Evolutionary conservation across 1,284 basidiomycete genomes (phyloP).

Genomic region (Dichomitus squalens): DNA sequence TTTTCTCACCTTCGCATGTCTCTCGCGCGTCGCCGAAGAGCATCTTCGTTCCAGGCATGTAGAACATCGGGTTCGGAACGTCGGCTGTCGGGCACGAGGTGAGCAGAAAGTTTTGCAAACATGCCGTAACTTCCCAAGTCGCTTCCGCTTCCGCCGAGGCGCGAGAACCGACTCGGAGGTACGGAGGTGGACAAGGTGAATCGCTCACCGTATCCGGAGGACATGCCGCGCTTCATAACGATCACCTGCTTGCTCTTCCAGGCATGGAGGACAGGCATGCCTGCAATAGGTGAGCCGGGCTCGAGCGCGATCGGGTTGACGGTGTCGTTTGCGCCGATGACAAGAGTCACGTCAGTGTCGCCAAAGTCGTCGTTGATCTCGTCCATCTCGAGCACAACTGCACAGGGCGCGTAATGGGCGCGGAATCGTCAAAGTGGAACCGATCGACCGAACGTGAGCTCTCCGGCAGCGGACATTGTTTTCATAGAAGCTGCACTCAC

Average conservation of each 20-base stretch:
- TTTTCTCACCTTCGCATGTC: conserved; percentile 72
- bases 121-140: background rate
- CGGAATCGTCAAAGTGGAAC: background rate
- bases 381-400: conserved; percentile 89
- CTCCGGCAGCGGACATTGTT: background rate
- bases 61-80: conserved; percentile 89
- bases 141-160: background rate
- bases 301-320: conserved; percentile 90
- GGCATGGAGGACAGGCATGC: conserved; percentile 87
- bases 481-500: conserved; percentile 46
- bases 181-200: background rate
- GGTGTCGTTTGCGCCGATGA: conserved; percentile 89
- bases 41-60: conserved; percentile 87
- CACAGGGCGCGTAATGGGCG: background rate
- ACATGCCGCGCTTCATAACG: conserved; percentile 88
- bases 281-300: conserved; percentile 81
- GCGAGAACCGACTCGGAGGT: background rate
- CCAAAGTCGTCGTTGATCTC: conserved; percentile 89
- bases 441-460: background rate
- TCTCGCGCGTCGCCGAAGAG: conserved; percentile 87
- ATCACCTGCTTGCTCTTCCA: conserved; percentile 91
- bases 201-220: conserved; percentile 73
- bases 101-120: background rate
- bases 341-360: conserved; percentile 82
- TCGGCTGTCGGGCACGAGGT: conserved; percentile 53